These are phyloP conservation scores for Phytophthora boehmeriae DNA, from an alignment of 352 stramenopile species.

Conservation along the genomic window DNA sequence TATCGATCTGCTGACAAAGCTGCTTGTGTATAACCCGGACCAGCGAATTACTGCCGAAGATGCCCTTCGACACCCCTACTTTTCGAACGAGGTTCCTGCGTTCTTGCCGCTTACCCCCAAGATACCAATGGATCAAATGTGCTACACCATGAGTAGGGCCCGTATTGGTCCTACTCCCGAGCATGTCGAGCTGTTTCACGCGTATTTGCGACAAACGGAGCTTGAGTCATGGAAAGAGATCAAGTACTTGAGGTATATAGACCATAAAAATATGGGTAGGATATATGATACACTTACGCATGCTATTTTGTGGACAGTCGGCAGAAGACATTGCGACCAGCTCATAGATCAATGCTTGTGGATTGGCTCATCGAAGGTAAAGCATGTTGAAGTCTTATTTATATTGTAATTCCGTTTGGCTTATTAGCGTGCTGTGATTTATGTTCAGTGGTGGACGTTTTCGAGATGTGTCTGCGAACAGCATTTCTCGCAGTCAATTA, in stretches of 20 bases:
- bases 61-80: constrained; percentile 83
- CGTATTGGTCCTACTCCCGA: constrained; percentile 59
- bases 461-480: constrained; percentile 91
- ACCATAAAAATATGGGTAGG: neutral
- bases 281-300: constrained; percentile 8
- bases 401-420: neutral
- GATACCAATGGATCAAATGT: constrained; percentile 83
- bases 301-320: constrained; percentile 39
- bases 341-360: constrained; percentile 91
- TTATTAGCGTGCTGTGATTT: neutral
- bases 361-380: constrained; percentile 92
- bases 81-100: constrained; percentile 50
- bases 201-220: constrained; percentile 80
- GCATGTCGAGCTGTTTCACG: constrained; percentile 82
- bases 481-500: constrained; percentile 92
- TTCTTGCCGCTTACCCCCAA: constrained; percentile 60
- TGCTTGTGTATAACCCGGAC: constrained; percentile 85
- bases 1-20: constrained; percentile 74
- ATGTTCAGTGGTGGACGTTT: constrained; percentile 87
- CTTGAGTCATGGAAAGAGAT: constrained; percentile 85
- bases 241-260: constrained; percentile 80
- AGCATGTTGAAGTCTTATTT: neutral
- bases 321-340: constrained; percentile 81
- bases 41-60: constrained; percentile 85
- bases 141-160: constrained; percentile 60